Conservation (phyloP, 305 asterid genomes). For the Fraxinus latifolia region DNA sequence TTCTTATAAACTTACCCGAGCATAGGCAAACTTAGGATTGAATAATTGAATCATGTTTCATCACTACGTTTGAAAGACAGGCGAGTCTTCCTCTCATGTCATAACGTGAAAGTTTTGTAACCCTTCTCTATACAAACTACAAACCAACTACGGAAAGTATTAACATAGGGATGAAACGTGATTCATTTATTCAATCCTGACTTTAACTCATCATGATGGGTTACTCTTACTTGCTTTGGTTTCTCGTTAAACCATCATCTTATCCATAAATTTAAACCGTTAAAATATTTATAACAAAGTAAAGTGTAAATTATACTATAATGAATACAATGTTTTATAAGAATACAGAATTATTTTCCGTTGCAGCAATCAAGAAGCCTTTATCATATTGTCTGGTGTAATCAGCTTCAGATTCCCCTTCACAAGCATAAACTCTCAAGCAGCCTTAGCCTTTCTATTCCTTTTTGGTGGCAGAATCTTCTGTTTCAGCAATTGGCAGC, state of each 20-base stretch:
- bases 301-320: not conserved
- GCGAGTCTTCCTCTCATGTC: no score
- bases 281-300: not conserved
- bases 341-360: not conserved
- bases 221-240: not conserved
- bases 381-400: not conserved
- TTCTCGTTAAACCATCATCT: not conserved
- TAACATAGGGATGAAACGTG: no score
- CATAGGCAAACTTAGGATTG: not conserved
- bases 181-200: no score
- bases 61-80: no score
- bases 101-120: no score
- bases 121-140: no score
- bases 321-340: not conserved
- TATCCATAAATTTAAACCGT: not conserved
- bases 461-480: constrained; percentile 23
- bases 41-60: no score
- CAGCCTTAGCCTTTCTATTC: constrained; percentile 31
- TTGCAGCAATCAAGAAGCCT: not conserved
- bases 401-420: not conserved
- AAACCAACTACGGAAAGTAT: no score
- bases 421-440: not conserved
- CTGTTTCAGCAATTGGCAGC: constrained; percentile 29
- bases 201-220: not conserved
- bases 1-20: no score